Percentiles rank a stretch among this genome's conserved stretches.
phyloP scores from a whole-genome alignment of 768 basidiomycete genomes.

The Tulasnella sp. region DNA sequence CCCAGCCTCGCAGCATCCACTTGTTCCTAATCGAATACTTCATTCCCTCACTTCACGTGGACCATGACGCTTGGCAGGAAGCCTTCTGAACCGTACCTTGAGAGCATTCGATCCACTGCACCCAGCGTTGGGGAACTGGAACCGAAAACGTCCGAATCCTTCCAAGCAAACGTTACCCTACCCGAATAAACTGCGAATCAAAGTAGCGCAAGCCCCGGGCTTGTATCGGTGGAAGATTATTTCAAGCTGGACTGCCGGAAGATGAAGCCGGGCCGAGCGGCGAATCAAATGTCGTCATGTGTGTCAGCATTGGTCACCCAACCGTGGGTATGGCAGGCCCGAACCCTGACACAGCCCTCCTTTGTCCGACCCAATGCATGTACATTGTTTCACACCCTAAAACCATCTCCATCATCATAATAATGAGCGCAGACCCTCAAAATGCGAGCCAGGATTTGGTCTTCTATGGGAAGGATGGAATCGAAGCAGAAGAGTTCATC shows the following conservation, averaged over 20 bases:
- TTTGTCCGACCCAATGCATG: no score
- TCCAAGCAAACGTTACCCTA: neutral
- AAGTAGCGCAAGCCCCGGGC: neutral
- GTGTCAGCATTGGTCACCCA: no score
- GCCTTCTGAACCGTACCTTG: neutral
- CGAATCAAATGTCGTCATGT: no score
- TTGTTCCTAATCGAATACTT: neutral
- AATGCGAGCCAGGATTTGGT: neutral
- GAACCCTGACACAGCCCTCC: no score
- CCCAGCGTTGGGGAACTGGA: neutral
- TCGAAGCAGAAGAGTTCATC: neutral
- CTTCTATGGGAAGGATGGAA: neutral
- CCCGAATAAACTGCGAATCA: neutral
- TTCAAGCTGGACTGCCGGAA: neutral
- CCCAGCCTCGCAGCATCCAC: no score
- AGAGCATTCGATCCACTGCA: neutral
- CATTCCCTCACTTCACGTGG: neutral
- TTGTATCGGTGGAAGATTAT: neutral
- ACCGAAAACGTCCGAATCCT: neutral
- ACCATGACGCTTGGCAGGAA: neutral
- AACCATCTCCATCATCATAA: neutral
- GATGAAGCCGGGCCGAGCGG: no score
- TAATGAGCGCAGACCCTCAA: neutral
- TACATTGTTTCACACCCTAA: neutral
- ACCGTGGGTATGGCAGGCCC: no score